Evolutionary conservation across 2,329 filamentous ascomycete genomes (phyloP).

Genomic region (Fusarium ramigenum): DNA sequence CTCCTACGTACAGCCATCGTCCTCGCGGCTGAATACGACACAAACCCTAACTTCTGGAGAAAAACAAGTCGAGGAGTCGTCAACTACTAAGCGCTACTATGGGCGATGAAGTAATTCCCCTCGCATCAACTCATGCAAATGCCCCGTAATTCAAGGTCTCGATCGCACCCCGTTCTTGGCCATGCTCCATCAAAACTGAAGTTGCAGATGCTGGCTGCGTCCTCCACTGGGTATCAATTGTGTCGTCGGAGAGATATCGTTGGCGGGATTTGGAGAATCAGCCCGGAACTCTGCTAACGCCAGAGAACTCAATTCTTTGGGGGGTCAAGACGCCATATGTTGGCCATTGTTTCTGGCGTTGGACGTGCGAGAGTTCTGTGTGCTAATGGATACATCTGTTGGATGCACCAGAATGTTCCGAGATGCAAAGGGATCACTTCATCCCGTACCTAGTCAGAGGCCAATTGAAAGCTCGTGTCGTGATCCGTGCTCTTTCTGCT

Average conservation of each 20-base stretch:
- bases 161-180: slow-evolving; percentile 8
- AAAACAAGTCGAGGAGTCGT: not conserved
- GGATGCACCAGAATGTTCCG: not conserved
- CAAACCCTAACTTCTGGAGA: slow-evolving; percentile 29
- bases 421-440: not conserved
- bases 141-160: slow-evolving; percentile 20
- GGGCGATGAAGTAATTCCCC: slow-evolving; percentile 1
- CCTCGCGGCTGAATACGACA: slow-evolving; percentile 1
- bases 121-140: slow-evolving; percentile 7
- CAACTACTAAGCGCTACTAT: slow-evolving; percentile 12
- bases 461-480: slow-evolving; percentile 9
- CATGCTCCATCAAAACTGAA: not conserved
- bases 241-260: slow-evolving; percentile 14
- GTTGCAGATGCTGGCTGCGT: not conserved
- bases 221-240: slow-evolving; percentile 12
- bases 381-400: not conserved
- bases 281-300: slow-evolving; percentile 29
- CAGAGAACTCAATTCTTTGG: slow-evolving; percentile 33
- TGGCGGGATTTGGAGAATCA: slow-evolving; percentile 8
- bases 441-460: not conserved
- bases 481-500: slow-evolving; percentile 8
- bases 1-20: not conserved
- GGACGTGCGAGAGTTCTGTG: not conserved
- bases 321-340: slow-evolving; percentile 10
- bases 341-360: slow-evolving; percentile 16